Evolutionary conservation across 176 grass and related monocot species (phyloP).

Genomic region (Avena eriantha): DNA sequence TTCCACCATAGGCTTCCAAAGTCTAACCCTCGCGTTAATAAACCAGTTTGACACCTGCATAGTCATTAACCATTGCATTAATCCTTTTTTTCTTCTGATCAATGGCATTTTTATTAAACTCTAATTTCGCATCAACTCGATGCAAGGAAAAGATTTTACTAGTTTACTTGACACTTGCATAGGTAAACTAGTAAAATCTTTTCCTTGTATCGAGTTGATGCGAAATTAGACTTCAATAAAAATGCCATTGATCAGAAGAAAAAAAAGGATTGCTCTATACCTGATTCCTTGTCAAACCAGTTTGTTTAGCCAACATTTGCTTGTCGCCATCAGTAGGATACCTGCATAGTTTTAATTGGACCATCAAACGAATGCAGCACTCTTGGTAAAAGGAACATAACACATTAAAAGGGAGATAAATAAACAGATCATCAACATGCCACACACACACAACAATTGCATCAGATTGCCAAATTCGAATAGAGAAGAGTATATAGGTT

Average conservation of each 20-base stretch:
- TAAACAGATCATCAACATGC: background rate
- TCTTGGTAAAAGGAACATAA: too few relatives aligned
- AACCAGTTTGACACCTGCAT: conserved; percentile 97
- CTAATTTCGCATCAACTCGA: too few relatives aligned
- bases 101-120: too few relatives aligned
- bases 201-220: too few relatives aligned
- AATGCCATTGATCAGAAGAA: too few relatives aligned
- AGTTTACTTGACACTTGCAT: too few relatives aligned
- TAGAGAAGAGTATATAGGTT: background rate
- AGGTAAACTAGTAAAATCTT: too few relatives aligned
- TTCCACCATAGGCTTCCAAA: conserved; percentile 99
- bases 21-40: conserved; percentile 93
- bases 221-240: too few relatives aligned
- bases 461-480: background rate
- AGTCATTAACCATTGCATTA: background rate
- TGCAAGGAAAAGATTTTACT: too few relatives aligned
- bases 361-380: background rate
- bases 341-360: conserved; percentile 32
- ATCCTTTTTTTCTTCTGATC: too few relatives aligned
- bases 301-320: conserved; percentile 90
- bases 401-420: background rate
- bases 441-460: background rate
- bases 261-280: conserved; percentile 7
- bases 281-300: conserved; percentile 81
- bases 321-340: conserved; percentile 93